Base-by-base conservation (phyloP, 805 yeast species). In the Wickerhamomyces silvicola region DNA sequence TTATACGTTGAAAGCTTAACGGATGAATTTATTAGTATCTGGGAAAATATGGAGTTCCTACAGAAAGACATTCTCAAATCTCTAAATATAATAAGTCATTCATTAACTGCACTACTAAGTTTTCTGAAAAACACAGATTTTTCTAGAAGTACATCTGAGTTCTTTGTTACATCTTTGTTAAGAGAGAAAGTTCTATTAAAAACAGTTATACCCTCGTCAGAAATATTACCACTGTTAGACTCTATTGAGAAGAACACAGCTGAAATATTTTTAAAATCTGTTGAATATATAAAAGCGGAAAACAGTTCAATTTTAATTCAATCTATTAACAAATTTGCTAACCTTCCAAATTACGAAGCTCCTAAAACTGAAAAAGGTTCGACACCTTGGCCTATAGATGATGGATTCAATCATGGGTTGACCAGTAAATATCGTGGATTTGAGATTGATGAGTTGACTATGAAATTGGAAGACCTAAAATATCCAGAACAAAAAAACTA, bases 41-140 rank as follows among this genome's bases (percentile, higher is more conserved):
- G 88, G 88, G 76, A 76, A 39, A 66, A 70, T 26, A 59, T 78
- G 7, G 46, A 77, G 23, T 68, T 74, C 2, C 72, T 33, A 64
- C 68, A 10, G 60, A 68, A 11, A 47, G 56, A 4, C 50, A 49
- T 18, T 57, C 54, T 17, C 57, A 59, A 63, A 52, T 66, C 56
- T 33, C 54, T 62, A 31, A 78, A 75, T 41, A 65, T 77, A 6
- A 67, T 81, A 38, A 66, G 73, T 38, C 72, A 72, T 39, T 71
- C 85, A 0, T 52, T 82, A 28, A 65, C 76, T 2, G 76, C 83
- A 28, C 49, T 81, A 12, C 45, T 72, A 17, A 64, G 73, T 7
- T 80, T 75, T 48, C 43, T 76, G 31, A 51, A 54, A 24, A 45
- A 55, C 10, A 43, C 58, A 2, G 70, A 68, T 16, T 56, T 67